Conservation (phyloP, 2,329 filamentous ascomycete species). For the Pezicula rhizophila region DNA sequence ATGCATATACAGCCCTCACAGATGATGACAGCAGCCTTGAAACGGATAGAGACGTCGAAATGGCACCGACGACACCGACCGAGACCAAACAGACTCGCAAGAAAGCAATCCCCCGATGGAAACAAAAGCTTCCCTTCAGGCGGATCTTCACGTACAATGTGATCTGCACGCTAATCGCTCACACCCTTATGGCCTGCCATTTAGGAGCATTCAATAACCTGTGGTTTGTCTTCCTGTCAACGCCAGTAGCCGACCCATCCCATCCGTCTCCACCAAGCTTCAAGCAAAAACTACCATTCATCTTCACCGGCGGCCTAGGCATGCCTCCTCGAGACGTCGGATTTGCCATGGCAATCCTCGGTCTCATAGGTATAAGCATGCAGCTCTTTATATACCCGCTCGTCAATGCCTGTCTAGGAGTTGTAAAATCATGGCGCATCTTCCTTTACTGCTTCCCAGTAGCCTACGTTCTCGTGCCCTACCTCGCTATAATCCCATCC, state of each 20-base stretch:
- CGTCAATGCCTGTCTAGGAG: constrained; percentile 60
- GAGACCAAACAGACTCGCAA: constrained; percentile 1
- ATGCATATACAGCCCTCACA: constrained; percentile 12
- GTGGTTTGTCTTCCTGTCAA: constrained; percentile 55
- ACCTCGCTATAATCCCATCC: constrained; percentile 57
- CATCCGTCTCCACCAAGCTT: constrained; percentile 47
- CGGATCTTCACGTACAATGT: constrained; percentile 26
- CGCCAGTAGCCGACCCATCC: constrained; percentile 44
- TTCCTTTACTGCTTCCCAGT: constrained; percentile 65
- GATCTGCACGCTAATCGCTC: constrained; percentile 50
- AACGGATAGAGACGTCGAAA: constrained; percentile 10
- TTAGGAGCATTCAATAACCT: constrained; percentile 54
- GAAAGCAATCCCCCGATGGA: constrained; percentile 12
- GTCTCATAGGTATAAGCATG: constrained; percentile 62
- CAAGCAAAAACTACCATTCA: constrained; percentile 20
- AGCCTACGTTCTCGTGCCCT: constrained; percentile 64
- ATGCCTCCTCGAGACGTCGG: constrained; percentile 65
- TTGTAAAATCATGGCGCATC: constrained; percentile 57
- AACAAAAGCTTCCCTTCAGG: constrained; percentile 23
- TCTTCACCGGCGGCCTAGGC: constrained; percentile 64
- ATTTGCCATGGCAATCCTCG: constrained; percentile 68
- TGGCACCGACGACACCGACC: constrained; percentile 10
- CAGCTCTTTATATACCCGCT: constrained; percentile 68
- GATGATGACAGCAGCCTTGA: constrained; percentile 6
- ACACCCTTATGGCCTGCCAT: constrained; percentile 66